phyloP scores from a whole-genome alignment of 2,329 filamentous ascomycete species.

The Penicillium verrucosum region DNA sequence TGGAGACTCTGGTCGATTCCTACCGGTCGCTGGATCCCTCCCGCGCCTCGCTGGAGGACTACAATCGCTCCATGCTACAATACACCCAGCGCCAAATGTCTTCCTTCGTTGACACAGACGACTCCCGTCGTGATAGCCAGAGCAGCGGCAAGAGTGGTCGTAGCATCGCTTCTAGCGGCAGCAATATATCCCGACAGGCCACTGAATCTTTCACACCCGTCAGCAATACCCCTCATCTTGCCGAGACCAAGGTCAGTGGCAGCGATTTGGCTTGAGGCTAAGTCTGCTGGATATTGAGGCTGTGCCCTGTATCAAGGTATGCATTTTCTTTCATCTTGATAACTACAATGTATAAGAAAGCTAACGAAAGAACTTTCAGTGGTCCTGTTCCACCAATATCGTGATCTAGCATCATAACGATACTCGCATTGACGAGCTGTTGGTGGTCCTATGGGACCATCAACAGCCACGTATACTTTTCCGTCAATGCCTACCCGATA shows the following conservation, averaged over 20 bases:
- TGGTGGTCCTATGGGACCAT: not conserved
- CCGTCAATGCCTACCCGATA: not conserved
- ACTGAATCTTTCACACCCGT: slow-evolving; percentile 18
- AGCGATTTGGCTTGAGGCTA: slow-evolving; percentile 2
- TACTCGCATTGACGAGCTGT: slow-evolving; percentile 2
- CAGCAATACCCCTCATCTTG: slow-evolving; percentile 7
- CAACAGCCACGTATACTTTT: not conserved
- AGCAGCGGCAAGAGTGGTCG: slow-evolving; percentile 30
- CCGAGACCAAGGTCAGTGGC: not conserved
- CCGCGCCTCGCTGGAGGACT: slow-evolving; percentile 34
- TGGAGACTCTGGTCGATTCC: slow-evolving; percentile 19
- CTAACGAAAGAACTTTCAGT: not conserved
- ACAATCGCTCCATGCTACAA: slow-evolving; percentile 39
- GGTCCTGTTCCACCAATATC: not conserved
- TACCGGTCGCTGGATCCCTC: slow-evolving; percentile 23
- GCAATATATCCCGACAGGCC: slow-evolving; percentile 17
- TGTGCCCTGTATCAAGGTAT: slow-evolving; percentile 2
- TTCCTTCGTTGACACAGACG: slow-evolving; percentile 29
- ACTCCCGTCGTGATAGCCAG: slow-evolving; percentile 18
- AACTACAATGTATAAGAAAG: too few species aligned
- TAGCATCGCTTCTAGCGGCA: slow-evolving; percentile 22
- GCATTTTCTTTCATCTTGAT: not conserved
- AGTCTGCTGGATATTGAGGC: slow-evolving; percentile 9
- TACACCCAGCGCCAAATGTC: slow-evolving; percentile 40
- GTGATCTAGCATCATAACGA: slow-evolving; percentile 4